Evolutionary conservation across 352 stramenopile genomes (phyloP), one percentile per base, ranked within the genome.

Genomic region (Phytophthora citrophthora): DNA sequence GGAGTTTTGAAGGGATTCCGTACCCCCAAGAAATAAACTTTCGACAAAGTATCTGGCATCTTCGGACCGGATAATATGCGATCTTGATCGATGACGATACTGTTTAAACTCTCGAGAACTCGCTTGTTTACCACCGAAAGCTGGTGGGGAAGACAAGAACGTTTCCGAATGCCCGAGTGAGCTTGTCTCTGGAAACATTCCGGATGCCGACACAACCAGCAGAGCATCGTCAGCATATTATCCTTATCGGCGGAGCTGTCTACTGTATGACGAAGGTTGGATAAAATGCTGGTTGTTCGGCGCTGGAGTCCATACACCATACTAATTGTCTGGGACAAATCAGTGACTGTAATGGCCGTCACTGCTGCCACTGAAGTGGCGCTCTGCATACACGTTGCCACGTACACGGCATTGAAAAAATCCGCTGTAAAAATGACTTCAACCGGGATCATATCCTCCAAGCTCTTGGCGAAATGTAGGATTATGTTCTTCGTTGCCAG

Each of bases 361-460:
- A 71, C 32, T 2, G 62, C 44, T 5, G 23, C 5, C 1, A 31
- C 23, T 0, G 68, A 72, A 6, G 63, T 53, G 6, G 59, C 34
- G 5, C 43, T 64, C 44, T 76, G 63, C 68, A 76, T 72, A 12
- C 53, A 69, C 1, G 46, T 64, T 0, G 62, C 63, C n/a, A 76
- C 18, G 27, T 69, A 72, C 8, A 72, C 24, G 0, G 68, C 53
- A 41, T 76, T 72, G 53, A 72, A 76, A 40, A 68, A 69, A 32
- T 70, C 57, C 9, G 54, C 57, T 1, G 62, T 66, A 16, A 76
- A 72, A 49, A 76, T 72, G 10, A 65, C 63, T 12, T 57, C 56
- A 1, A 53, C 52, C 0, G 63, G 62, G 1, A 72, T 45, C 36
- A 66, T 59, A 47, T 76, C 68, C 12, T 72, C 63, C 16, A 76